Percentiles rank a stretch among this genome's conserved stretches.
These are phyloP conservation scores for Halophytophthora polymorphica DNA, from an alignment of 352 stramenopile genomes.

Conservation along the genomic window DNA sequence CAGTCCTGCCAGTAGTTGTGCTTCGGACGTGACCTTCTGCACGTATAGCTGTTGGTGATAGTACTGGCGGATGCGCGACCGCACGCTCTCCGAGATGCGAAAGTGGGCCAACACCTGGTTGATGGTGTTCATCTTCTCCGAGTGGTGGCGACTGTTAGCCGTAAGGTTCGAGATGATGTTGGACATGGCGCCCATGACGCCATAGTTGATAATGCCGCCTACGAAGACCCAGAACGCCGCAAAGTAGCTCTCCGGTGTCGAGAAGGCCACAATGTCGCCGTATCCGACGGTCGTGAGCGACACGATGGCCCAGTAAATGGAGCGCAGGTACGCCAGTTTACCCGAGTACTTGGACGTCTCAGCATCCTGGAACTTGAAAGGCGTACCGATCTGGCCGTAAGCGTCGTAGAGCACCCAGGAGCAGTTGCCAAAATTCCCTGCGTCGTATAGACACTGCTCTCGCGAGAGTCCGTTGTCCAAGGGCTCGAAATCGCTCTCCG, in stretches of 20 bases:
- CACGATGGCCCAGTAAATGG: conserved; percentile 76
- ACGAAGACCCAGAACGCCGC: conserved; percentile 65
- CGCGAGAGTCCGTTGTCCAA: conserved; percentile 32
- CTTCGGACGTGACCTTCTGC: conserved; percentile 68
- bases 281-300: conserved; percentile 75
- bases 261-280: conserved; percentile 74
- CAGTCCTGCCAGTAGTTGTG: conserved; percentile 48
- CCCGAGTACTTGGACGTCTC: conserved; percentile 36
- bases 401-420: conserved; percentile 73
- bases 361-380: conserved; percentile 31
- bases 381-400: conserved; percentile 55
- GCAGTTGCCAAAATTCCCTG: conserved; percentile 52
- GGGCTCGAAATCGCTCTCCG: conserved; percentile 23
- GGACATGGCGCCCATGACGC: conserved; percentile 73
- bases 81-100: conserved; percentile 50
- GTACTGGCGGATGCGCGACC: conserved; percentile 60
- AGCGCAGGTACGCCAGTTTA: conserved; percentile 65
- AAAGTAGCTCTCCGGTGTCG: conserved; percentile 65
- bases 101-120: conserved; percentile 69
- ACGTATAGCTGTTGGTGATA: conserved; percentile 80
- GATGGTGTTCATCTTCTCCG: conserved; percentile 66
- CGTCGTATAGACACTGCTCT: conserved; percentile 40
- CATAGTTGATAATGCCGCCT: conserved; percentile 75
- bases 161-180: conserved; percentile 76
- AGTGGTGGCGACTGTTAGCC: conserved; percentile 48